Base-by-base conservation (phyloP, 1,284 basidiomycete genomes). In the Marasmius sp. region DNA sequence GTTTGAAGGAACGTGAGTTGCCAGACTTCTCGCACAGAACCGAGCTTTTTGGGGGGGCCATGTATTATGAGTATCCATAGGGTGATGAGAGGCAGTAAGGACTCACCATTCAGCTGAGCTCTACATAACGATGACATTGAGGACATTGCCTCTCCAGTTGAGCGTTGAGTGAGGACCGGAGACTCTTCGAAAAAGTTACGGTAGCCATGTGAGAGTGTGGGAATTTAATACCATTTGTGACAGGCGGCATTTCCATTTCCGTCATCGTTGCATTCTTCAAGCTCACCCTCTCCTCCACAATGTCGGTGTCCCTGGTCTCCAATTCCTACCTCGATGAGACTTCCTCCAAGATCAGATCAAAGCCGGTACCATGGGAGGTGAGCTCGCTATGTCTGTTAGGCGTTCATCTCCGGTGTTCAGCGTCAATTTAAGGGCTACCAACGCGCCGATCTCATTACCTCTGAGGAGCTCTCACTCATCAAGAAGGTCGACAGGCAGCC, bases 341-440 rank as follows among this genome's bases (percentile, higher is more conserved):
- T 70, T 92, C 92, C 9, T 81, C 88, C 61, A 95, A 96, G 81
- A 95, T 97, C 65, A 85, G 93, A 66, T 84, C 90, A 10, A 96
- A 96, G 72, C 90, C 91, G 6, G 94, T 98, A 49, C 95, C 96
- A 66, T 99, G 96, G 96, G 96, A 98, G 88, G 95, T 96, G 62
- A 20, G 59, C 45, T 51, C 6, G 45, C 20, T 11, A 33, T 53
- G 34, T 6, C 27, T 49, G 54, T 14, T n/a, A 59, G 20, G 14
- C 52, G 49, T 18, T 8, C 47, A 50, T 14, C 50, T 53, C 39
- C 14, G 12, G 50, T 27, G 11, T 58, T 45, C n/a, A 55, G 65
- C 65, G 63, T 60, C 66, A 61, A 55, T 27, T 57, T 37, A 70
- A 93, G 91, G 95, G 93, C 65, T 98, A 98, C 79, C 95, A 97